Evolutionary conservation across 2,329 filamentous ascomycete species (phyloP).

Genomic region (Sarocladiaceae sp.): DNA sequence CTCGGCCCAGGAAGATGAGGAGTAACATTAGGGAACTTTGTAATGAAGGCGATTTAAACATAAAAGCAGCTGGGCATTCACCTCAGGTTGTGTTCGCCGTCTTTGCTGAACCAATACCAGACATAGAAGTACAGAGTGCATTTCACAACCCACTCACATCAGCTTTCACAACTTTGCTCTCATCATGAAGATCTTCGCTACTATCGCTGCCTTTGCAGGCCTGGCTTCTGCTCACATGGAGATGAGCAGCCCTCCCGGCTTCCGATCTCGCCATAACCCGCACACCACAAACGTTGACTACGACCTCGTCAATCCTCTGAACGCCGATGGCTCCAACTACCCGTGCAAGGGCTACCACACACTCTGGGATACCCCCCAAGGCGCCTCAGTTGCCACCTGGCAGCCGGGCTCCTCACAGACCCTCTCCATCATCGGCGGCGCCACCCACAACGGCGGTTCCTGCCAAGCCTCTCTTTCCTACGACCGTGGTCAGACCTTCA

Average conservation of each 20-base stretch:
- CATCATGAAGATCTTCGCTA: conserved; percentile 37
- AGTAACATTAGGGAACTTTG: too few species aligned
- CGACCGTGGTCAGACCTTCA: conserved; percentile 66
- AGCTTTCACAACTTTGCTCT: too few species aligned
- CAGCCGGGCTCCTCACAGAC: conserved; percentile 57
- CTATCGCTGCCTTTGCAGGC: conserved; percentile 36
- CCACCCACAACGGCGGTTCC: conserved; percentile 64
- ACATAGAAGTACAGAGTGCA: too few species aligned
- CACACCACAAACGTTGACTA: conserved; percentile 57
- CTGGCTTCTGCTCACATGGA: conserved; percentile 52
- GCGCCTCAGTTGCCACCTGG: conserved; percentile 56
- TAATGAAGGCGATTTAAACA: too few species aligned
- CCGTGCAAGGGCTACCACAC: conserved; percentile 67
- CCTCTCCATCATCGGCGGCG: conserved; percentile 59
- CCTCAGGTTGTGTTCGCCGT: too few species aligned
- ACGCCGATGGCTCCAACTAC: conserved; percentile 58
- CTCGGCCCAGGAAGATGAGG: too few species aligned
- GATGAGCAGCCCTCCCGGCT: conserved; percentile 47
- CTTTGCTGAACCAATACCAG: too few species aligned
- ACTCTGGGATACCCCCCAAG: conserved; percentile 43
- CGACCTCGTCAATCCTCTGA: conserved; percentile 66
- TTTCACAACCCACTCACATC: too few species aligned
- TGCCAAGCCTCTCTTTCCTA: conserved; percentile 74
- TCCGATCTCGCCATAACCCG: conserved; percentile 50
- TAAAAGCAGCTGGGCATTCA: too few species aligned